Percentiles rank a stretch among this genome's conserved stretches.
phyloP scores from a whole-genome alignment of 2,329 filamentous ascomycete species.

The Atkinsonella texensis region DNA sequence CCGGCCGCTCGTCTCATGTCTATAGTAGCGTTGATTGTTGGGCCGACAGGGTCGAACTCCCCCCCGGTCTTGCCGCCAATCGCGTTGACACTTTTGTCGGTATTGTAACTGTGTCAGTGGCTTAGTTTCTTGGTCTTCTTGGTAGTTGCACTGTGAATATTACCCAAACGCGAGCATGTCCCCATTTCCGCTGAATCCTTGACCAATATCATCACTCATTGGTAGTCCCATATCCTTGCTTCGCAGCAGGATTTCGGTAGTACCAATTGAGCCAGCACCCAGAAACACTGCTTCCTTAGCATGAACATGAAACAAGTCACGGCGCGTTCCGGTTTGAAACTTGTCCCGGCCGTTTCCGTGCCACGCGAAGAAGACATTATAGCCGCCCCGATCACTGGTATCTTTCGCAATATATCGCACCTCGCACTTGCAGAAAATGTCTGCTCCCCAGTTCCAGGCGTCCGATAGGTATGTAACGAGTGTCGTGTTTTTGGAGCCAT shows the following conservation, averaged over 20 bases:
- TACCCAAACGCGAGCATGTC: slow-evolving; percentile 53
- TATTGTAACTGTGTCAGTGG: slow-evolving; percentile 39
- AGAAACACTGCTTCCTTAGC: slow-evolving; percentile 54
- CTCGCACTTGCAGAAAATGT: slow-evolving; percentile 59
- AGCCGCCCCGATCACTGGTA: slow-evolving; percentile 34
- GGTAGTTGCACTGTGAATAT: background rate
- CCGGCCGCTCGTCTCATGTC: slow-evolving; percentile 38
- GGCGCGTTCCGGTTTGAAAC: slow-evolving; percentile 39
- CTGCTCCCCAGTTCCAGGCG: slow-evolving; percentile 61
- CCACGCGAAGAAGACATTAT: slow-evolving; percentile 54
- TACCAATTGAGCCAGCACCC: slow-evolving; percentile 52
- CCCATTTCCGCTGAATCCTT: slow-evolving; percentile 53
- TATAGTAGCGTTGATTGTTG: slow-evolving; percentile 51
- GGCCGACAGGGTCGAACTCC: slow-evolving; percentile 35
- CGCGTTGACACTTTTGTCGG: slow-evolving; percentile 41
- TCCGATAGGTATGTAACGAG: slow-evolving; percentile 56
- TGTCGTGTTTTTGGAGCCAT: slow-evolving; percentile 55
- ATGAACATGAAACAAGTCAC: slow-evolving; percentile 55
- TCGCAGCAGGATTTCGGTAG: slow-evolving; percentile 52
- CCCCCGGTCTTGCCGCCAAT: slow-evolving; percentile 29
- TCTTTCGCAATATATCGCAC: slow-evolving; percentile 49
- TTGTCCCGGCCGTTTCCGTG: slow-evolving; percentile 43
- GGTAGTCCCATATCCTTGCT: slow-evolving; percentile 45
- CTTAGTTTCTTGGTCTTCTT: background rate
- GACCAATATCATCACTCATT: slow-evolving; percentile 45